Conservation (phyloP, 2,329 filamentous ascomycete species). For the Phoma herbarum region DNA sequence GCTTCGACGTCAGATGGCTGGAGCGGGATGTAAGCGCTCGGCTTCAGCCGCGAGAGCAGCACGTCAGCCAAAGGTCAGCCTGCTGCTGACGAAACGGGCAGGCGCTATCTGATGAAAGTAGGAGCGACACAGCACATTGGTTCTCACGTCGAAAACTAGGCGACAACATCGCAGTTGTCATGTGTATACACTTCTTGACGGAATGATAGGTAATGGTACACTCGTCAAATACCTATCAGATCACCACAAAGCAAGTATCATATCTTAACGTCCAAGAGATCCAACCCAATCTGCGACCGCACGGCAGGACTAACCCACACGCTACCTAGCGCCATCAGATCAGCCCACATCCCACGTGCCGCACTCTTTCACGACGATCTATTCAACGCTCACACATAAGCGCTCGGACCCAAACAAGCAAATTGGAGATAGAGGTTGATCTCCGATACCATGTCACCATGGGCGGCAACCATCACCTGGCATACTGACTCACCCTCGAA, state of each 20-base stretch:
- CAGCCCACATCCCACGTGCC: conserved; percentile 17
- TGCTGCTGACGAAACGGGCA: not conserved
- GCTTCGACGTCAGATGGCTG: conserved; percentile 4
- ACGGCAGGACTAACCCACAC: conserved; percentile 3
- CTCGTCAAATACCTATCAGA: not conserved
- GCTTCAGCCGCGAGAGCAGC: conserved; percentile 1
- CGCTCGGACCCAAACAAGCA: conserved; percentile 6
- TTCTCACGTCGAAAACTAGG: not conserved
- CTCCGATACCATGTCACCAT: not conserved
- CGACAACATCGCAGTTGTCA: not conserved
- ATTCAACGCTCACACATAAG: conserved; percentile 14
- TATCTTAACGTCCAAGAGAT: not conserved
- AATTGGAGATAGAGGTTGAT: not conserved
- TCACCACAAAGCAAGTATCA: not conserved
- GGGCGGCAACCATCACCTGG: not conserved
- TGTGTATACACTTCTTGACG: not conserved
- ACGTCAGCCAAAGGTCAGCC: not conserved
- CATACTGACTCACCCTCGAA: not conserved
- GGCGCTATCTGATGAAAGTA: not conserved
- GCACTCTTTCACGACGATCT: conserved; percentile 8
- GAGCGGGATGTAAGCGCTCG: conserved; percentile 11
- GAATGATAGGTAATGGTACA: not conserved
- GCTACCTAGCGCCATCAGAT: conserved; percentile 1
- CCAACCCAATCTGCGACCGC: conserved; percentile 15
- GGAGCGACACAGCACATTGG: not conserved